Evolutionary conservation across 257 asterid species (phyloP).

Genomic region (Solanum chilense): DNA sequence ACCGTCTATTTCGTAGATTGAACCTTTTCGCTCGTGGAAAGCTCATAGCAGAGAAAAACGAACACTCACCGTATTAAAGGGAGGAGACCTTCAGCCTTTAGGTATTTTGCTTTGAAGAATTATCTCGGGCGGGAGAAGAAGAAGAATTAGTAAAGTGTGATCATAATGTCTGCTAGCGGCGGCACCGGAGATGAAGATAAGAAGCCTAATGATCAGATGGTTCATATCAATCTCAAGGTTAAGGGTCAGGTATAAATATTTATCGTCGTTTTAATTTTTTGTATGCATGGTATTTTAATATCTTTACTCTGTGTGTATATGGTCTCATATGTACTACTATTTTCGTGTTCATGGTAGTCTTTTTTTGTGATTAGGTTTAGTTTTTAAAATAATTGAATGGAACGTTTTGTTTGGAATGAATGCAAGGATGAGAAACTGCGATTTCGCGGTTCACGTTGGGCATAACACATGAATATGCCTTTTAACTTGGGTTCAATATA

Average conservation of each 20-base stretch:
- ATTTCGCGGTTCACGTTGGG: not conserved
- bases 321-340: not conserved
- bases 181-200: slow-evolving; percentile 18
- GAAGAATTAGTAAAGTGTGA: not conserved
- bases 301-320: not conserved
- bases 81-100: not conserved
- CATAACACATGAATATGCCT: not conserved
- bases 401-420: not conserved
- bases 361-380: not conserved
- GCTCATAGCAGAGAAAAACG: not conserved
- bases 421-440: not conserved
- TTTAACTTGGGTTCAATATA: not conserved
- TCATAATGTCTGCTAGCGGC: slow-evolving; percentile 2
- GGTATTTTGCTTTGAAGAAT: not conserved
- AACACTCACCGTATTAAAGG: not conserved
- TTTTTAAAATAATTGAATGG: not conserved
- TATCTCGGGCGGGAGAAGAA: not conserved
- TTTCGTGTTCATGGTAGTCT: not conserved
- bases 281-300: not conserved
- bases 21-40: not conserved
- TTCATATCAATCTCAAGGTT: slow-evolving; percentile 22
- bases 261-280: not conserved
- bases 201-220: slow-evolving; percentile 14
- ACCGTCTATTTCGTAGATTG: not conserved
- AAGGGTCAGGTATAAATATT: slow-evolving; percentile 20